Base-by-base conservation (phyloP, 371 early-diverging fungal genomes). In the Mycotypha africana region DNA sequence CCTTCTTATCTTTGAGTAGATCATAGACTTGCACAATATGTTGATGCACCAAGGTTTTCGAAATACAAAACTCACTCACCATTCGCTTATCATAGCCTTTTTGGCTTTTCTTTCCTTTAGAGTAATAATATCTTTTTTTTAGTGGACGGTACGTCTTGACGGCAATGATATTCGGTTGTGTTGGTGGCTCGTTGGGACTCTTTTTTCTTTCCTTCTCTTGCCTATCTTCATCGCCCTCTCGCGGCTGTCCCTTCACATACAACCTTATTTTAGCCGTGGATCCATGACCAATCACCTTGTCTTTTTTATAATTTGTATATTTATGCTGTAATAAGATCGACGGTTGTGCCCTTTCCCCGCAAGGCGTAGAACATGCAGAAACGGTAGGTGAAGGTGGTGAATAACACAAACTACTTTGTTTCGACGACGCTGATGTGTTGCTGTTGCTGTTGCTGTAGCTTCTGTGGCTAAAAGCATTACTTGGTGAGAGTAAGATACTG, bases 1-100 rank as follows among this genome's bases (percentile, higher is more conserved):
- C 61, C 16, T 70, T 64, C 16, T 70, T 67, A 32, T 76, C 76
- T 32, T 78, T 76, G 2, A 84, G 47, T 11, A 89, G 42, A 51
- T 89, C 89, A 49, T 80, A 57, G 0, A 85, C 83, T 45, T 79
- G 70, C 22, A 89, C 74, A n/a, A 89, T 67, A 56, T 88, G 80
- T 10, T 56, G 62, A 55, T 87, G 85, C 17, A 68, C 70, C 24
- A 85, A 56, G 1, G 78, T 62, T 19, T 67, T 73, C 24, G 71
- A 65, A 25, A 88, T 88, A 51, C 87, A 87, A 46, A 79, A 88
- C 54, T 88, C 89, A 45, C 72, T 70, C 4, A 82, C 74, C 60
- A 86, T 49, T 8, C 76, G 71, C 41, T 86, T 81, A 50, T 82
- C 67, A 50, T 85, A 86, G 22, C 65, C 65, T 34, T 63, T 67